A percentile compares a stretch with the other conserved stretches of the same genome.
phyloP scores from a whole-genome alignment of 192 early-diverging fungal species.

The Backusella australiensis region DNA sequence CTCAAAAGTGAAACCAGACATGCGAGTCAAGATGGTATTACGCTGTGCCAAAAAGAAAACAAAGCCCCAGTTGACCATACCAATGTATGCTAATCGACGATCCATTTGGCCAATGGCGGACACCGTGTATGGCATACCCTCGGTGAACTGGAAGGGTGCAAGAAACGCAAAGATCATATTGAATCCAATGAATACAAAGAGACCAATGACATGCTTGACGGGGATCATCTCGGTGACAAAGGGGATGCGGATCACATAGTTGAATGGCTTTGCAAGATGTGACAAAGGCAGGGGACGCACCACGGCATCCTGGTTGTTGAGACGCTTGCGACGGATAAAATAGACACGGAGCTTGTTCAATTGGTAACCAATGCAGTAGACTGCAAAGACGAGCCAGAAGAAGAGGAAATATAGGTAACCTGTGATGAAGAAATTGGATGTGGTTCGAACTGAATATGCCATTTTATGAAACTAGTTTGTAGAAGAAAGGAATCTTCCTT shows the following conservation, averaged over 20 bases:
- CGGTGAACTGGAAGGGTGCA: conserved; percentile 23
- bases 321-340: conserved; percentile 1
- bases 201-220: conserved; percentile 23
- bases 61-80: conserved; percentile 37
- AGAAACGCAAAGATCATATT: conserved; percentile 24
- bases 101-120: conserved; percentile 17
- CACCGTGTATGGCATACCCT: background rate
- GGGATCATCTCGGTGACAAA: conserved; percentile 30
- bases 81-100: conserved; percentile 35
- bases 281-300: background rate
- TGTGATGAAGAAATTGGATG: conserved; percentile 21
- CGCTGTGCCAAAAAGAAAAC: conserved; percentile 39
- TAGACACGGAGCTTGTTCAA: conserved; percentile 11
- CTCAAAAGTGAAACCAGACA: conserved; percentile 43
- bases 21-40: conserved; percentile 32
- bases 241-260: conserved; percentile 14
- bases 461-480: background rate
- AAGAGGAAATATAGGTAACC: conserved; percentile 23
- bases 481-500: background rate
- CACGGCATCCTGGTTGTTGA: background rate
- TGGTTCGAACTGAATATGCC: background rate
- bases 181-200: conserved; percentile 16
- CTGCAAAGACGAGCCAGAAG: conserved; percentile 26
- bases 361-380: conserved; percentile 30
- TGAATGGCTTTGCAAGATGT: background rate